phyloP scores from a whole-genome alignment of 768 basidiomycete genomes.

The Chalciporus pseudorubinellus region DNA sequence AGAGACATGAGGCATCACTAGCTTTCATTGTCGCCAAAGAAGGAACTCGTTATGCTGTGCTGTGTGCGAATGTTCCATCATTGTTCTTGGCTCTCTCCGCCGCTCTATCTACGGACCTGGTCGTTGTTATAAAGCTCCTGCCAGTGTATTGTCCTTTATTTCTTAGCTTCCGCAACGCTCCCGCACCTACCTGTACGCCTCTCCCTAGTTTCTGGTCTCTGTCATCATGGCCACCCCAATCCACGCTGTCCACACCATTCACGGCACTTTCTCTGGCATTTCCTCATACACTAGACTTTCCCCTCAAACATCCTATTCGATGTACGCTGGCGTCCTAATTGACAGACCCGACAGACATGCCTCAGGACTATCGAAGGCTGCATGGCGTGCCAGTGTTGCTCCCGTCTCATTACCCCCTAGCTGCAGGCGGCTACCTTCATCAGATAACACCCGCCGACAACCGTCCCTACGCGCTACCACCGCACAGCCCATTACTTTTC shows the following conservation, averaged over 20 bases:
- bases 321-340: constrained; percentile 29
- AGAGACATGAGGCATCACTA: constrained; percentile 6
- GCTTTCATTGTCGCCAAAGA: constrained; percentile 20
- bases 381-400: constrained; percentile 28
- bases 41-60: constrained; percentile 13
- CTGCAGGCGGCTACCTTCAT: constrained; percentile 29
- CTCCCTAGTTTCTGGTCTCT: constrained; percentile 11
- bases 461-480: constrained; percentile 12
- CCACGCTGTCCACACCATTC: constrained; percentile 32
- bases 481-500: constrained; percentile 19
- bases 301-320: constrained; percentile 6
- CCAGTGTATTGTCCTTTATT: neutral
- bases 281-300: constrained; percentile 21
- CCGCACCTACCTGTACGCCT: constrained; percentile 2
- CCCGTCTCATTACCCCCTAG: constrained; percentile 18
- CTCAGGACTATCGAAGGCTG: constrained; percentile 22
- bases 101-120: neutral
- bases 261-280: constrained; percentile 31
- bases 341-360: constrained; percentile 21
- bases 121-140: constrained; percentile 4
- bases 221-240: constrained; percentile 26
- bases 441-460: constrained; percentile 12
- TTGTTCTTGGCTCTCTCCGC: constrained; percentile 15
- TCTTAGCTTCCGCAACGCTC: neutral
- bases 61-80: constrained; percentile 9